Evolutionary conservation across 1,284 basidiomycete genomes (phyloP), one percentile per base, ranked within the genome.

Genomic region (Limonomyces culmigenus): DNA sequence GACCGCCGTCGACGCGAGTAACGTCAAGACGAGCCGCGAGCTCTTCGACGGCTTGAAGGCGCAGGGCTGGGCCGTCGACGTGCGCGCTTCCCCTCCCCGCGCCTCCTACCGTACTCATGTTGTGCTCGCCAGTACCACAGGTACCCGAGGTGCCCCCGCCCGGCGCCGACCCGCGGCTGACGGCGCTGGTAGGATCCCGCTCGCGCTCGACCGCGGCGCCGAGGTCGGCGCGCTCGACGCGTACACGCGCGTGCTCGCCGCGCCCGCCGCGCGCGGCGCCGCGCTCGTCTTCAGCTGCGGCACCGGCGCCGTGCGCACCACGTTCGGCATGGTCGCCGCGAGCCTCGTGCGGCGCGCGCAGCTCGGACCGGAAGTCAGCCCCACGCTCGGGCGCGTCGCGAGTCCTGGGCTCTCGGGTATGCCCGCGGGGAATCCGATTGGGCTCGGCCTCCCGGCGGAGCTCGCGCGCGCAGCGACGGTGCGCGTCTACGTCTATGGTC

Each of bases 261-360:
- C 72, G 29, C 74, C 83, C 0, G 86, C 95, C 45, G 91, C 93
- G 0, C 59, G 75, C 5, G 67, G 64, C 15, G 89, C 87, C 0
- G 78, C 83, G 1, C 63, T 98, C 13, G 86, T 98, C 2, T 96
- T 98, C 55, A 93, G 88, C 39, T 97, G 95, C 53, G 93, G 95
- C 29, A 92, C 95, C 71, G 95, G 95, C 31, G 87, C 89, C 2
- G 91, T 95, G 0, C 74, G 95, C 29, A 95, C 93, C 2, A 96
- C 93, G 0, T 97, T 97, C 52, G 93, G 88, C 4, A 98, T 98
- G 95, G 75, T 84, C 12, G 87, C 92, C 2, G 92, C 93, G 1
- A 75, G 85, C 42, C 67, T 99, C 17, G 67, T 98, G 1, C 68
- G 95, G 19, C 63, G 93, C 19, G 84, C 80, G 48, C 89, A 96